These are phyloP conservation scores for Saccharata proteae DNA, from an alignment of 2,329 filamentous ascomycete genomes.

Conservation along the genomic window DNA sequence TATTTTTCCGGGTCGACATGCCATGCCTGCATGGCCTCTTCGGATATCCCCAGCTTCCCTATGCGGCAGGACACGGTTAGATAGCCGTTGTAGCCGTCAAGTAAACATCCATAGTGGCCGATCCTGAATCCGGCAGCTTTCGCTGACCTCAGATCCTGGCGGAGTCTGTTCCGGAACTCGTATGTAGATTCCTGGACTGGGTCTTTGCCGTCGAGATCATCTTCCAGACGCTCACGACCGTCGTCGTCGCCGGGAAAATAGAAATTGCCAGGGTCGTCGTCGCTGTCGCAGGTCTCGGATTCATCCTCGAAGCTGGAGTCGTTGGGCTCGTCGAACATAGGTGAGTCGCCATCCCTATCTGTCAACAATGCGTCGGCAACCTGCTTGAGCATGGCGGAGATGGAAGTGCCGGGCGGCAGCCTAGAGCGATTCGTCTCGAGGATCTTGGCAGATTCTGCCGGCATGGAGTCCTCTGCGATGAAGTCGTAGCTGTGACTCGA, in stretches of 20 bases:
- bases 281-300: slow-evolving; percentile 14
- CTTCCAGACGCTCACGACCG: slow-evolving; percentile 17
- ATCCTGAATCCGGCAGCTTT: slow-evolving; percentile 59
- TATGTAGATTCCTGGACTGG: not conserved
- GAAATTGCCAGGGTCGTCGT: slow-evolving; percentile 22
- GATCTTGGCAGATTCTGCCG: slow-evolving; percentile 28
- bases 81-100: slow-evolving; percentile 36
- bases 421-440: slow-evolving; percentile 34
- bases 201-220: not conserved
- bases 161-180: slow-evolving; percentile 30
- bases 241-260: slow-evolving; percentile 28
- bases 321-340: slow-evolving; percentile 34
- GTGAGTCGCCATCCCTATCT: slow-evolving; percentile 28
- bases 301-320: slow-evolving; percentile 15
- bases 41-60: slow-evolving; percentile 57
- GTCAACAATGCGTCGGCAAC: slow-evolving; percentile 29
- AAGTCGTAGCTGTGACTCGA: slow-evolving; percentile 44
- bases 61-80: slow-evolving; percentile 59
- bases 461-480: slow-evolving; percentile 38
- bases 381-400: slow-evolving; percentile 38
- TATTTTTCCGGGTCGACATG: slow-evolving; percentile 54
- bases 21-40: slow-evolving; percentile 69
- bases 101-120: slow-evolving; percentile 45
- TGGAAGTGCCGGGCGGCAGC: slow-evolving; percentile 29
- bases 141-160: slow-evolving; percentile 47